Evolutionary conservation across 306 rosid species (phyloP), one percentile per base, ranked within the genome.

Genomic region (Senna siamea): DNA sequence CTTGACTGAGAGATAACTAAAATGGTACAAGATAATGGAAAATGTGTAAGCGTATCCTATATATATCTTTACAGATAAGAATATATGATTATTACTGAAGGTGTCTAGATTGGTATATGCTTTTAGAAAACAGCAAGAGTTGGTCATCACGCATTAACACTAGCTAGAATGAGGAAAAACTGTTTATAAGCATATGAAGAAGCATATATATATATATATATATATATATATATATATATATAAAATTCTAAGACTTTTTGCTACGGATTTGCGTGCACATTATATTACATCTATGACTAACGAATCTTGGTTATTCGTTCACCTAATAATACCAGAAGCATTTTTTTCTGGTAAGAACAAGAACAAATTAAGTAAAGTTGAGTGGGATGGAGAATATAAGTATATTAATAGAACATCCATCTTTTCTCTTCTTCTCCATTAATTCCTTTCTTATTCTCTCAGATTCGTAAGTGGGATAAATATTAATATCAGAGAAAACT

Each of bases 291-390:
- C 46, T 35, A 19, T 26, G 37, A 46, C 32, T 61, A 12, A 13
- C 55, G 47, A 41, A 26, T 17, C 66, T 51, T 68, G 68, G 34
- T 53, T 44, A 74, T 51, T 67, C 75, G 40, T 51, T 67, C 75
- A 41, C 54, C 73, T 5, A 61, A 70, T 40, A 6, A 61, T 28
- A 32, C 46, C 64, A 48, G 37, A 70, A 18, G 28, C 50, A 63
- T 41, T 52, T 44, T 56, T 57, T 15, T 67, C 62, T 11, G 32
- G 51, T 40, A 18, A 34, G 62, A 65, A 72, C 70, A 38, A 54
- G 72, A 73, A 56, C 28, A 50, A 71, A 65, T 8, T 5, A 43
- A 37, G 60, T 30, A 67, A 58, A 72, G 5, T 12, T 14, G 9
- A 64, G 61, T 34, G 69, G 54, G 20, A 37, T 37, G 46, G 15